phyloP scores from a whole-genome alignment of 441 rosid species.

The Daphne laureola region DNA sequence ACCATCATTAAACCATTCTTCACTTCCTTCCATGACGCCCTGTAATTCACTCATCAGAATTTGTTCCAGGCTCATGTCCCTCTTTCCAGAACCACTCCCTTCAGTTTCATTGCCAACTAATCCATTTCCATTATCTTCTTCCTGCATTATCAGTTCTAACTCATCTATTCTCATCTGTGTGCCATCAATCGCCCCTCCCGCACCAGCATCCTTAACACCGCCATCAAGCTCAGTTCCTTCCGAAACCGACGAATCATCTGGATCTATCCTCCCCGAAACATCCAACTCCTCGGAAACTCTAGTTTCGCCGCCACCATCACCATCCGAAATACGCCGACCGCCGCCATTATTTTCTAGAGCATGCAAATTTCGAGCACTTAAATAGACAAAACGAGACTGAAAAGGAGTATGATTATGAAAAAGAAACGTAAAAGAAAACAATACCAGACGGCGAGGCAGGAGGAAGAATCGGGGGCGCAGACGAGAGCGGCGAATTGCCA shows the following conservation, averaged over 20 bases:
- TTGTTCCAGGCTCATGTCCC: conserved; percentile 22
- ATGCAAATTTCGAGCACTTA: neutral
- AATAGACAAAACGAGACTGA: conserved; percentile 5
- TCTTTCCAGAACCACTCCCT: conserved; percentile 25
- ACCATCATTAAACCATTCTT: conserved; percentile 21
- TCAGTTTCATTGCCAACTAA: conserved; percentile 14
- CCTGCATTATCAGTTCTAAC: conserved; percentile 25
- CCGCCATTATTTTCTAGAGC: conserved; percentile 18
- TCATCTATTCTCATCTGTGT: conserved; percentile 23
- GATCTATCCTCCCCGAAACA: conserved; percentile 5
- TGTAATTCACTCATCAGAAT: conserved; percentile 43
- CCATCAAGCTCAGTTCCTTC: conserved; percentile 10
- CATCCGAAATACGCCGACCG: conserved; percentile 4
- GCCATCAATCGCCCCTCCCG: conserved; percentile 14
- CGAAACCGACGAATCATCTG: conserved; percentile 11
- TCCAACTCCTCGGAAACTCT: conserved; percentile 15
- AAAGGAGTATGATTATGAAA: neutral
- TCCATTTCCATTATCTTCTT: conserved; percentile 21
- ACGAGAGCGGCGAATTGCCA: conserved; percentile 33
- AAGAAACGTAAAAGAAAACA: neutral
- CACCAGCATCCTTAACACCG: conserved; percentile 13
- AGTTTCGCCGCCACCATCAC: conserved; percentile 17
- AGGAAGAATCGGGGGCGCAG: conserved; percentile 29
- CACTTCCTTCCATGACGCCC: conserved; percentile 32
- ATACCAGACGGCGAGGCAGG: conserved; percentile 37